Conservation (phyloP, 2,329 filamentous ascomycete genomes). For the Chaetomium sp. region DNA sequence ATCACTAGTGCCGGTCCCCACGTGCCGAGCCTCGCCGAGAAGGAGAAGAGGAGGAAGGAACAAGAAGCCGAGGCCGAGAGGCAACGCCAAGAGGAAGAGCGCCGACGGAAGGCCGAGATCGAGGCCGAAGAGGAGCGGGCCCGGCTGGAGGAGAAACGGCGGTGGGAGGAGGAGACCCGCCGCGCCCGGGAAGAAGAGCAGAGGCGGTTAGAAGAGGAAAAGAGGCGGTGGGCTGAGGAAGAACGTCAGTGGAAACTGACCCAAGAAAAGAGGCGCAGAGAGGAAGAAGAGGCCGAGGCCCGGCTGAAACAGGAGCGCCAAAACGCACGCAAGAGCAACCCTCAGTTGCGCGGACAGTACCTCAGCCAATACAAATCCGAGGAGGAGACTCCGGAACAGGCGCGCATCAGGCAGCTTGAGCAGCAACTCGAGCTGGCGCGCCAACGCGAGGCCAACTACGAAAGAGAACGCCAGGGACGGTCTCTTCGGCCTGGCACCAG, state of each 20-base stretch:
- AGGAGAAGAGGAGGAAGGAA: slow-evolving; percentile 68
- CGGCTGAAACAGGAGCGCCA: slow-evolving; percentile 67
- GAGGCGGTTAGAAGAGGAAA: slow-evolving; percentile 65
- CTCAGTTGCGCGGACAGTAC: slow-evolving; percentile 76
- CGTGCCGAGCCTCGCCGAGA: slow-evolving; percentile 81
- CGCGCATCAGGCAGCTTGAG: slow-evolving; percentile 78
- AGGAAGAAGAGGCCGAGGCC: slow-evolving; percentile 73
- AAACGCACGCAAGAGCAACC: slow-evolving; percentile 63
- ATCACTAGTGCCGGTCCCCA: slow-evolving; percentile 81
- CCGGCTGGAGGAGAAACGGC: slow-evolving; percentile 64
- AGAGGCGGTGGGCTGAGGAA: slow-evolving; percentile 74
- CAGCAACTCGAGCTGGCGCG: slow-evolving; percentile 65
- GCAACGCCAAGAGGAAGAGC: slow-evolving; percentile 57
- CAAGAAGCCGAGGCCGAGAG: slow-evolving; percentile 62
- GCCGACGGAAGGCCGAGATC: slow-evolving; percentile 48
- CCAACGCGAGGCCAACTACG: slow-evolving; percentile 64
- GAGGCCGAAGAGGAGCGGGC: slow-evolving; percentile 64
- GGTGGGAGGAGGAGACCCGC: slow-evolving; percentile 76
- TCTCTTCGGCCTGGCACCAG: slow-evolving; percentile 40
- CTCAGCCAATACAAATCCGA: slow-evolving; percentile 84
- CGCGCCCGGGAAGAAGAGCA: slow-evolving; percentile 67
- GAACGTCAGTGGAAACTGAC: slow-evolving; percentile 77
- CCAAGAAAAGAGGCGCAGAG: slow-evolving; percentile 64
- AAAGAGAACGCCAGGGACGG: slow-evolving; percentile 59
- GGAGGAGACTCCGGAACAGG: slow-evolving; percentile 50